Conservation (phyloP, 208 protist genomes). For the Wallacemonas sp. region DNA sequence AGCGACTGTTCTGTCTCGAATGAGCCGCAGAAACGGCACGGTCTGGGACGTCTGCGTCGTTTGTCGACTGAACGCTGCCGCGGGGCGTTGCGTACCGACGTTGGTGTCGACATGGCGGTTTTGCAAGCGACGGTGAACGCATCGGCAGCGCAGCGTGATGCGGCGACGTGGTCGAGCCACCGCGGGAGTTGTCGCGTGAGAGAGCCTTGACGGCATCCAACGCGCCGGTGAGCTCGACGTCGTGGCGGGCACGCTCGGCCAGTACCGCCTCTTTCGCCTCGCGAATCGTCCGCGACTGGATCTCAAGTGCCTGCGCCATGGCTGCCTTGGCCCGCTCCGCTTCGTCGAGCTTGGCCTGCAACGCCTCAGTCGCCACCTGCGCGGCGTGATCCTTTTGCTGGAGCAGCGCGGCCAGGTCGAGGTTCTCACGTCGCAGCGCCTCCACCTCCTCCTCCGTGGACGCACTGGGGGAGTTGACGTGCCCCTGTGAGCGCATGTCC, state of each 20-base stretch:
- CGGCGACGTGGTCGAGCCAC: constrained; percentile 12
- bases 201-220: constrained; percentile 9
- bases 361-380: constrained; percentile 43
- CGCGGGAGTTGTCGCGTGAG: constrained; percentile 8
- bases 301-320: constrained; percentile 34
- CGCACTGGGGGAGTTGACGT: neutral
- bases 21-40: no score
- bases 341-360: constrained; percentile 18
- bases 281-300: constrained; percentile 46
- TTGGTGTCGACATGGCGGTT: neutral
- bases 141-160: constrained; percentile 16
- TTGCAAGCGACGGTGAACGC: neutral
- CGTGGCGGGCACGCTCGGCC: constrained; percentile 31
- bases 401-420: constrained; percentile 25
- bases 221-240: constrained; percentile 34
- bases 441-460: neutral
- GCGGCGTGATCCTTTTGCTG: constrained; percentile 49
- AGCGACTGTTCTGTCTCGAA: neutral
- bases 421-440: constrained; percentile 9
- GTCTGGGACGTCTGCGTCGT: neutral
- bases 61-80: neutral
- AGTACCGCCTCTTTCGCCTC: constrained; percentile 45
- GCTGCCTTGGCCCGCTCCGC: constrained; percentile 15
- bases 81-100: constrained; percentile 19
- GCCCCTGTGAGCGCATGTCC: neutral